Evolutionary conservation across 108 stramenopile genomes (phyloP), one percentile per base, ranked within the genome.

Genomic region (Schizochytrium sp.): DNA sequence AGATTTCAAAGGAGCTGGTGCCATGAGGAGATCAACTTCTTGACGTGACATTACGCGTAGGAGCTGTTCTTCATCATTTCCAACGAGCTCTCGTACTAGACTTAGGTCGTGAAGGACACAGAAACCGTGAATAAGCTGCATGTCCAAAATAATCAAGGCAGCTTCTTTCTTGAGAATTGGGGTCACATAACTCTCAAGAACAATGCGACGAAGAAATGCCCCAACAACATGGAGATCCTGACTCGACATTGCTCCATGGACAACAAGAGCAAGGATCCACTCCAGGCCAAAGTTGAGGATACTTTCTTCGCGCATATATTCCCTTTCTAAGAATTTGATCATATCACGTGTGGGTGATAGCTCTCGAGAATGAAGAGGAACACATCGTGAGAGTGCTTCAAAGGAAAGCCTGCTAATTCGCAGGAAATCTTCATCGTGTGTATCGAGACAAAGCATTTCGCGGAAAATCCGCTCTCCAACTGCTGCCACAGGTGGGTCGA

Each of bases 341-440:
- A 69, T 69, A 8, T 12, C 64, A 10, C 15, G 12, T 3, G 64
- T 44, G 10, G 64, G 64, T 0, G 42, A 44, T 7, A 69, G 64
- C 44, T 69, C 64, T 69, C 64, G 12, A 28, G 64, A 69, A 69
- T 69, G 64, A 38, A 69, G 12, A 38, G 64, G 5, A 8, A 69
- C 64, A 8, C 42, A 7, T 44, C 15, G 12, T 38, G 42, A 69
- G 28, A 69, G 64, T 12, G 44, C 64, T 7, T 69, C 12, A 44
- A 69, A 69, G 0, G 64, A 38, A 7, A 69, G 3, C 64, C 44
- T 38, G 28, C 44, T 44, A n/a, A 44, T 69, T 44, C 12, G 28
- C 64, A 15, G 64, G 64, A 28, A 8, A 0, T 38, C 64, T 44
- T 38, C 28, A 0, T 69, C 64, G 64, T 44, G 42, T 2, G 8